Base-by-base conservation (phyloP, 805 yeast species). In the Candida succiphila region DNA sequence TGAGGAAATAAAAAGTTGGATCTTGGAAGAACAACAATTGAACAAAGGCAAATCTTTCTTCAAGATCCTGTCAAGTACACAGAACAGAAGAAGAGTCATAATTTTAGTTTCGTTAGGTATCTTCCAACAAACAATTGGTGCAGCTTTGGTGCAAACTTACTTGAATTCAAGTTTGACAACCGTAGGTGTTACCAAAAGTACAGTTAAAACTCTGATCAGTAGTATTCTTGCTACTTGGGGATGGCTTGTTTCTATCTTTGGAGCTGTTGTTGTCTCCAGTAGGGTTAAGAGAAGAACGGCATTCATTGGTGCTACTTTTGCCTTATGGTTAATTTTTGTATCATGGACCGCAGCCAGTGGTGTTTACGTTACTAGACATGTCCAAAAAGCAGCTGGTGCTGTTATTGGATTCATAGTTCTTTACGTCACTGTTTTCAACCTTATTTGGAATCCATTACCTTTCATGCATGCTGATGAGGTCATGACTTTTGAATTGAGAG, bases 341-440 rank as follows among this genome's bases (percentile, higher is more conserved):
- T 75, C 1, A 43, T 52, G n/a, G n/a, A n/a, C n/a, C n/a, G 7
- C 48, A 66, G 22, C 67, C 76, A 15, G 75, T 75, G 2, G 45
- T 60, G 25, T 41, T 61, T 40, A 66, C 62, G 46, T 46, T 45
- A 48, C 10, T 6, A 13, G 14, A 24, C 26, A 9, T 44, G 49
- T 52, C 32, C 55, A 67, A 34, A 61, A 59, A 41, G 17, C 51
- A 4, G 48, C 61, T 20, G 70, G 65, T 32, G 31, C 25, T 21
- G 31, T 25, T 40, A 70, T 65, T n/a, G 52, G 69, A 43, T 69
- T 69, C n/a, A 63, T 70, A 69, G 66, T 70, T 32, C 68, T 64
- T 59, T 42, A 67, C 26, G 64, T n/a, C 27, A 27, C 23, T 15
- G 23, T 17, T 18, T 30, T 31, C 30, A 27, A 34, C 30, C 29